Evolutionary conservation across 176 grass and related monocot genomes (phyloP), one percentile per base, ranked within the genome.

Genomic region (Leersia perrieri): DNA sequence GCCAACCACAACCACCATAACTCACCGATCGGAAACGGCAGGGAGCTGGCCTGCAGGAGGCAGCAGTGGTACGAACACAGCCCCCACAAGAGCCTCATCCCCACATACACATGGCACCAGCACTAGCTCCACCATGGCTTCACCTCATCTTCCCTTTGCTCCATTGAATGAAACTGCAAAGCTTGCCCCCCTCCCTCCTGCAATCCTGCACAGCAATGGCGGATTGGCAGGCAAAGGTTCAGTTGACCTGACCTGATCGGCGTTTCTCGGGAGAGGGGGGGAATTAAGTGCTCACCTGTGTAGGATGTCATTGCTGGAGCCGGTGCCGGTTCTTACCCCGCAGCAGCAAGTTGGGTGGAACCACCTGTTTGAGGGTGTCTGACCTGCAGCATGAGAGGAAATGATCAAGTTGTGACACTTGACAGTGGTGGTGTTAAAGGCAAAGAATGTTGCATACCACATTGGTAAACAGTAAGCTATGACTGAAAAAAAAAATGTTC

Each of bases 361-460:
- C 9, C 53, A 44, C 76, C 63, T 72, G 36, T 10, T 10, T 58
- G 53, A 25, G 20, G 25, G 3, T n/a, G 18, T 2, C 12, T 71
- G 67, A 60, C 26, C 33, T 89, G 77, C 78, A 73, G 22, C 9
- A 25, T 49, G 18, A 86, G 5, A 60, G 60, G 30, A 41, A 72
- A 53, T 25, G 61, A 64, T 63, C 65, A 58, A 26, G 60, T 60
- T 60, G 32, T 41, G 38, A 40, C 41, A 67, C 18, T 51, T 41
- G 36, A 57, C 68, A 67, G 25, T 51, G 66, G 12, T 16, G 27
- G 31, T 29, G 28, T 31, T 29, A 23, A 47, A 61, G 64, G 31
- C 39, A 30, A 29, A 47, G 64, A 63, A 49, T 5, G 25, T 53
- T 74, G 53, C 36, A 15, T 14, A 33, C 8, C 62, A 74, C 75